Evolutionary conservation across 805 yeast genomes (phyloP).

Genomic region (Wickerhamomyces alni): DNA sequence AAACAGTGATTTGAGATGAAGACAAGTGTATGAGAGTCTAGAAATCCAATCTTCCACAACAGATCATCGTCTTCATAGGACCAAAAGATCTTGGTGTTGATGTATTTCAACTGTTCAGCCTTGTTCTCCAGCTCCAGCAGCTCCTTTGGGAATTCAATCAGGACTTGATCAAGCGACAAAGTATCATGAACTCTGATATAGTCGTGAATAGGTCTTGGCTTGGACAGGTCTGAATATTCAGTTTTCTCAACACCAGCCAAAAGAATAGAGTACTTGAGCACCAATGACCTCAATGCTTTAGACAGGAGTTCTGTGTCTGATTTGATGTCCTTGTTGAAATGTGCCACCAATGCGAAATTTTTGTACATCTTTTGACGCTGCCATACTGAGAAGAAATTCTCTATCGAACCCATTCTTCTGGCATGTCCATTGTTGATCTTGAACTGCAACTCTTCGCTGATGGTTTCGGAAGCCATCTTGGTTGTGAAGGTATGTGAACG

Average conservation of each 20-base stretch:
- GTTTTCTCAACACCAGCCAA: slow-evolving; percentile 11
- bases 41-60: slow-evolving; percentile 13
- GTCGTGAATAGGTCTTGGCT: slow-evolving; percentile 13
- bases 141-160: slow-evolving; percentile 8
- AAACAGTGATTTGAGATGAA: slow-evolving; percentile 17
- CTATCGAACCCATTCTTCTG: slow-evolving; percentile 17
- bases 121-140: slow-evolving; percentile 1
- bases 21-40: slow-evolving; percentile 13
- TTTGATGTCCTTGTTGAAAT: slow-evolving; percentile 8
- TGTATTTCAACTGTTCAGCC: slow-evolving; percentile 3
- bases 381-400: slow-evolving; percentile 17
- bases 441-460: not conserved
- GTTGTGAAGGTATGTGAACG: not conserved
- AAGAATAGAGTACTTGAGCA: slow-evolving; percentile 17
- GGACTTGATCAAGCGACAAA: slow-evolving; percentile 9
- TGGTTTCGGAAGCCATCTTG: too few relatives aligned
- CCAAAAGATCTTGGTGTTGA: slow-evolving; percentile 8
- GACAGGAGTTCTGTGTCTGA: slow-evolving; percentile 5
- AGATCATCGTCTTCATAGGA: slow-evolving; percentile 12
- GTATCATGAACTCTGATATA: slow-evolving; percentile 13
- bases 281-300: slow-evolving; percentile 4
- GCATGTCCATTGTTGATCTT: slow-evolving; percentile 13
- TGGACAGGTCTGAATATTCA: slow-evolving; percentile 12
- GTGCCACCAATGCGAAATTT: slow-evolving; percentile 12
- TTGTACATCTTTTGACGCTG: slow-evolving; percentile 16